A percentile compares a stretch with the other conserved stretches of the same genome.
phyloP scores from a whole-genome alignment of 208 protist genomes.

The Angomonas desouzai region DNA sequence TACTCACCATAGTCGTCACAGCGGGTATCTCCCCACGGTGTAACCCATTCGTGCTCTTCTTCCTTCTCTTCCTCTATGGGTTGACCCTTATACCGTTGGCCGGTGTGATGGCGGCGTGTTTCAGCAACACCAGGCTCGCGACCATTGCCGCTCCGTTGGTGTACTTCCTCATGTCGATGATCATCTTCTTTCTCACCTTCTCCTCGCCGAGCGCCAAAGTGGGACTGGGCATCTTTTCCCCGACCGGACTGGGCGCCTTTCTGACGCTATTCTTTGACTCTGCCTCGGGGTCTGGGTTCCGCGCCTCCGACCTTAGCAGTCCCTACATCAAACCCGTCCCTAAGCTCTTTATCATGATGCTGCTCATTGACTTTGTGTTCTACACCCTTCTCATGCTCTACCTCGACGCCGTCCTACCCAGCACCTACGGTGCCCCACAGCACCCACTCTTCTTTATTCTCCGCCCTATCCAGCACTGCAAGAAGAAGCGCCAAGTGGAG shows the following conservation, averaged over 20 bases:
- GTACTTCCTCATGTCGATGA: constrained; percentile 37
- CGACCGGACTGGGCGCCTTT: constrained; percentile 34
- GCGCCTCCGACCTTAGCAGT: constrained; percentile 21
- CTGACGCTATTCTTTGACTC: constrained; percentile 22
- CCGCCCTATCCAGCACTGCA: constrained; percentile 20
- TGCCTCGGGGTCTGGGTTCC: constrained; percentile 38
- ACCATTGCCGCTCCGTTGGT: constrained; percentile 41
- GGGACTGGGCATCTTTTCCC: constrained; percentile 46
- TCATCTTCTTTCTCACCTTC: constrained; percentile 30
- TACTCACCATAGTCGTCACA: constrained; percentile 20
- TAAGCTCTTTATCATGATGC: constrained; percentile 26
- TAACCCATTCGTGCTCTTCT: constrained; percentile 51
- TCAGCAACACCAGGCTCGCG: constrained; percentile 46
- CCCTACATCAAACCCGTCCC: constrained; percentile 20
- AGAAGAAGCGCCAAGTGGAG: constrained; percentile 14
- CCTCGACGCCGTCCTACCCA: constrained; percentile 50
- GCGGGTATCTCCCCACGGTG: constrained; percentile 26
- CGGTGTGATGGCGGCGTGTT: constrained; percentile 35
- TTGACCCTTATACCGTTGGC: constrained; percentile 29
- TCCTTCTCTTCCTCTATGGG: constrained; percentile 45
- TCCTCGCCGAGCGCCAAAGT: constrained; percentile 10
- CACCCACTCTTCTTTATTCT: constrained; percentile 67
- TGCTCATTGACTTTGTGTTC: constrained; percentile 39
- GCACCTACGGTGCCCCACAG: constrained; percentile 39
- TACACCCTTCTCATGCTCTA: constrained; percentile 66